Evolutionary conservation across 257 asterid genomes (phyloP).

Genomic region (Plectranthus barbatus): DNA sequence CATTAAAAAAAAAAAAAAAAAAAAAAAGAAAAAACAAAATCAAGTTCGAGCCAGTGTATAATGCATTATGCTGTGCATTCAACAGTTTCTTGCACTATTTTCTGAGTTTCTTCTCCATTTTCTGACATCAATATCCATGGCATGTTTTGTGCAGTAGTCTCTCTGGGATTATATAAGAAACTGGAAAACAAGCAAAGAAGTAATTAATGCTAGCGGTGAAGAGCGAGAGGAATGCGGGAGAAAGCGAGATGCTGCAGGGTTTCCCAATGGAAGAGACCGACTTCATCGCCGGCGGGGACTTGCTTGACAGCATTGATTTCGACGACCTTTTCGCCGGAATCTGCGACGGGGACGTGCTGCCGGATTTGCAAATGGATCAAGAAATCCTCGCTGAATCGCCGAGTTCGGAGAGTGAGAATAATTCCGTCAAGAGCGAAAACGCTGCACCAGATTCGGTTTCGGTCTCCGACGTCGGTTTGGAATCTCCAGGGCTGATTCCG

Average conservation of each 20-base stretch:
- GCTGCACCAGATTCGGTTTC: not conserved
- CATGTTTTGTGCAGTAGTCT: not conserved
- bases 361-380: slow-evolving; percentile 3
- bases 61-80: too few relatives aligned
- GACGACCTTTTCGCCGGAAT: slow-evolving; percentile 12
- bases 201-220: slow-evolving; percentile 1
- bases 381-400: not conserved
- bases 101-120: not conserved
- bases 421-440: not conserved
- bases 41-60: not conserved
- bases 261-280: not conserved
- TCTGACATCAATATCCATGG: not conserved
- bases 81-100: not conserved
- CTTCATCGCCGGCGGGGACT: not conserved
- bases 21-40: not conserved
- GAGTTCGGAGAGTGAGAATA: not conserved
- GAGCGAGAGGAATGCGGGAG: slow-evolving; percentile 3
- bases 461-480: not conserved
- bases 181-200: not conserved
- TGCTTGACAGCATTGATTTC: slow-evolving; percentile 8
- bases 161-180: too few relatives aligned
- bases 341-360: slow-evolving; percentile 1
- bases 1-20: not conserved
- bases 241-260: not conserved
- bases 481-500: not conserved